Evolutionary conservation across 140 eudicot genomes (phyloP), one percentile per base, ranked within the genome.

Genomic region (Cichorium intybus): DNA sequence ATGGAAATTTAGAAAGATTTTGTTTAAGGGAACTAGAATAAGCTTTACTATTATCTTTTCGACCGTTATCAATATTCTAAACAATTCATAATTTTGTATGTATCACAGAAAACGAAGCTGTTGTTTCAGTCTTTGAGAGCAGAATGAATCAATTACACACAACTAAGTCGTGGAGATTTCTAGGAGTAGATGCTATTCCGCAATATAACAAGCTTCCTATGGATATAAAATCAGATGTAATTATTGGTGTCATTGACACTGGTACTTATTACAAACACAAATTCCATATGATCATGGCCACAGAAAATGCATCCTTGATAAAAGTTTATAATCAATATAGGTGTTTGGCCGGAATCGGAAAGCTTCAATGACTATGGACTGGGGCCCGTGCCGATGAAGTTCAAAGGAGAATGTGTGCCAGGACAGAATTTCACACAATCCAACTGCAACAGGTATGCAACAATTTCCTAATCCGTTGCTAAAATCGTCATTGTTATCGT

Each of bases 281-380:
- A 27, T n/a, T n/a, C n/a, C n/a, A n/a, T n/a, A 27, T 6, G 50
- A 24, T 15, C 43, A 46, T 10, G 17, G 24, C 43, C 27, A 34
- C 35, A 21, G 2, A 39, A 39, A 12, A 3, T 51, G 17, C 57
- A 9, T 29, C 22, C 11, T 24, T 53, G 15, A 47, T 22, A 35
- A 31, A 35, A 39, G n/a, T n/a, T n/a, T n/a, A 57, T 6, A 11
- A 47, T 64, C 49, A 3, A 45, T 45, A 59, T 73, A 87, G 95
- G 88, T 5, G 65, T 87, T 34, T 87, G 95, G 90, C 95, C 88
- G 10, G 95, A 87, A 69, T 87, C 90, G n/a, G 67, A 76, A 72
- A 87, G 95, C 83, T 87, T 73, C 62, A 52, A 71, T 34, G 88
- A 81, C 50, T 74, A 79, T 5, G 90, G 95, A 51, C 56, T 87